phyloP scores from a whole-genome alignment of 495 filamentous ascomycete species.

The Xylaria curta region DNA sequence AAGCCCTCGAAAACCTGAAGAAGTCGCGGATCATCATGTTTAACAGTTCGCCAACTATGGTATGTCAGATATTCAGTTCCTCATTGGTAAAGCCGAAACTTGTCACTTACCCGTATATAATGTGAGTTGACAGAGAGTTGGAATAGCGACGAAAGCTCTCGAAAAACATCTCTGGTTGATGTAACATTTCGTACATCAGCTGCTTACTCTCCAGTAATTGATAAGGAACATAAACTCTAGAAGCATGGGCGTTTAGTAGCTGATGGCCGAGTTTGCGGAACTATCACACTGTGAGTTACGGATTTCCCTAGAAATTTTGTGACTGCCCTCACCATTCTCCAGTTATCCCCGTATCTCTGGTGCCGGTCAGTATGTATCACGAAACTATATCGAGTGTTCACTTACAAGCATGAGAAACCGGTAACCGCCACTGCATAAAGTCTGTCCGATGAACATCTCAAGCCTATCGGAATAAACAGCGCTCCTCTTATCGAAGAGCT shows the following conservation, averaged over 20 bases:
- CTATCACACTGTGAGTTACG: background rate
- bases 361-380: background rate
- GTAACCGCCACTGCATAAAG: background rate
- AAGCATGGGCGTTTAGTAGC: background rate
- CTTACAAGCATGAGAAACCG: background rate
- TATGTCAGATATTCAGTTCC: background rate
- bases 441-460: constrained; percentile 5
- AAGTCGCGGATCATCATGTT: constrained; percentile 1
- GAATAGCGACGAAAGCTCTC: constrained; percentile 1
- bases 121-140: background rate
- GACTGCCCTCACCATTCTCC: background rate
- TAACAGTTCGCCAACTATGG: background rate
- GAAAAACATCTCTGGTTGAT: background rate
- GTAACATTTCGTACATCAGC: background rate
- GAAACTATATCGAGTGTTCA: background rate
- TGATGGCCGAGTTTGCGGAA: background rate
- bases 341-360: background rate
- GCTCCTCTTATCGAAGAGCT: constrained; percentile 2
- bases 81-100: background rate
- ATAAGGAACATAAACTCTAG: background rate
- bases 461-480: background rate
- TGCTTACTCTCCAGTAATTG: background rate
- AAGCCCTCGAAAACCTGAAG: constrained; percentile 2
- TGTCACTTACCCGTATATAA: background rate
- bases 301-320: no score